Percentiles rank a stretch among this genome's conserved stretches.
phyloP scores from a whole-genome alignment of 805 yeast genomes.

The Kluyveromyces wickerhamii region DNA sequence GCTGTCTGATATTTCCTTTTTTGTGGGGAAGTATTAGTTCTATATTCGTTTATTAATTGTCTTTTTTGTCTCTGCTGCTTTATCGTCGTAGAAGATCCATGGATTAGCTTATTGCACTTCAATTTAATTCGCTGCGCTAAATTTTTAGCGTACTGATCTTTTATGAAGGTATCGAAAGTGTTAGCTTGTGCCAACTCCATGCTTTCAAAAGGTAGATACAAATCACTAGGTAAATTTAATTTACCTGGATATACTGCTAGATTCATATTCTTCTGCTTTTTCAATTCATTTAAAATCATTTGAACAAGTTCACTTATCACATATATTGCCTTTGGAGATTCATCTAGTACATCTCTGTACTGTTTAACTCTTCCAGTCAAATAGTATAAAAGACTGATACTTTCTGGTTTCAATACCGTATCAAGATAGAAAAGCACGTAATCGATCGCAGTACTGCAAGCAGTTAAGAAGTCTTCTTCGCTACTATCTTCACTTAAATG shows the following conservation, averaged over 20 bases:
- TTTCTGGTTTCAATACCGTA: slow-evolving; percentile 53
- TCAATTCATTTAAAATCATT: slow-evolving; percentile 48
- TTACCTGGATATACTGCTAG: slow-evolving; percentile 79
- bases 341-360: slow-evolving; percentile 47
- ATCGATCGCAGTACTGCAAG: slow-evolving; percentile 47
- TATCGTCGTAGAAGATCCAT: slow-evolving; percentile 24
- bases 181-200: slow-evolving; percentile 49
- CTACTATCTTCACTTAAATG: slow-evolving; percentile 37
- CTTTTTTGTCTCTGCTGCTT: slow-evolving; percentile 26
- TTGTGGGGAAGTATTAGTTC: slow-evolving; percentile 5
- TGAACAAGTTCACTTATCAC: slow-evolving; percentile 68
- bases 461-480: slow-evolving; percentile 31
- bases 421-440: slow-evolving; percentile 55
- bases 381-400: slow-evolving; percentile 66
- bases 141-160: slow-evolving; percentile 36
- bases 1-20: slow-evolving; percentile 7
- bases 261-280: slow-evolving; percentile 56
- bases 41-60: slow-evolving; percentile 20
- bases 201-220: slow-evolving; percentile 55
- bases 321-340: slow-evolving; percentile 39
- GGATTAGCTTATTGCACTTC: slow-evolving; percentile 25
- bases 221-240: slow-evolving; percentile 58
- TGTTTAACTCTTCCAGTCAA: slow-evolving; percentile 74
- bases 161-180: slow-evolving; percentile 47
- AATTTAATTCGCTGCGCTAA: slow-evolving; percentile 29